Evolutionary conservation across 2,329 filamentous ascomycete genomes (phyloP).

Genomic region (Trichoderma endophyticum): DNA sequence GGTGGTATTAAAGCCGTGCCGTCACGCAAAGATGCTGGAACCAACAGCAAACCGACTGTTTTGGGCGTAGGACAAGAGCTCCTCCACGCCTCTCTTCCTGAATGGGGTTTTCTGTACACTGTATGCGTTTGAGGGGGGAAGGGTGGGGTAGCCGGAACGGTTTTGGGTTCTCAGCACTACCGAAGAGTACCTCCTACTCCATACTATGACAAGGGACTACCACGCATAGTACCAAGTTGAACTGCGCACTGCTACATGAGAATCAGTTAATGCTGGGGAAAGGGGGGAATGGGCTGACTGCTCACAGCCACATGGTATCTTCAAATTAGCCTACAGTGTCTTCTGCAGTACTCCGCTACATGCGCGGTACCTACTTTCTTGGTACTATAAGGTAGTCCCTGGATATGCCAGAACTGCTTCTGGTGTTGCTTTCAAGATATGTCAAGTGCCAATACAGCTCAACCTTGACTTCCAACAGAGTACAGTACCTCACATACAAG

Average conservation of each 20-base stretch:
- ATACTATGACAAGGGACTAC: not conserved
- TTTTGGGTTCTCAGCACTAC: not conserved
- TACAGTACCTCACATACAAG: not conserved
- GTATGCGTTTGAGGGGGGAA: not conserved
- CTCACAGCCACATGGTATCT: not conserved
- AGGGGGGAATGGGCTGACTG: not conserved
- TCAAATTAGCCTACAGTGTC: not conserved
- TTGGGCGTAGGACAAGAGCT: constrained; percentile 7
- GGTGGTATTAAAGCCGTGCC: not conserved
- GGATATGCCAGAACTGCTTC: not conserved
- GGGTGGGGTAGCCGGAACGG: constrained; percentile 11
- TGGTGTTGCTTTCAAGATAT: not conserved
- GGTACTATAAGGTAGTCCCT: not conserved
- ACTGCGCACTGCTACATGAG: not conserved
- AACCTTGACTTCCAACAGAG: not conserved
- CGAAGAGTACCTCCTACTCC: not conserved
- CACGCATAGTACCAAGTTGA: not conserved
- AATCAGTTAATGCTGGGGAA: not conserved
- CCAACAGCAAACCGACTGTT: constrained; percentile 1
- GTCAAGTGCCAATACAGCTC: not conserved
- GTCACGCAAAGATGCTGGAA: not conserved
- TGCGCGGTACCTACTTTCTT: not conserved
- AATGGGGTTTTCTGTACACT: constrained; percentile 11
- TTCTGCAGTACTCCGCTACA: not conserved
- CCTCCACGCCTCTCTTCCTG: not conserved